A percentile compares a stretch with the other conserved stretches of the same genome.
phyloP scores from a whole-genome alignment of 495 filamentous ascomycete species.

The Aspergillus sclerotioniger region DNA sequence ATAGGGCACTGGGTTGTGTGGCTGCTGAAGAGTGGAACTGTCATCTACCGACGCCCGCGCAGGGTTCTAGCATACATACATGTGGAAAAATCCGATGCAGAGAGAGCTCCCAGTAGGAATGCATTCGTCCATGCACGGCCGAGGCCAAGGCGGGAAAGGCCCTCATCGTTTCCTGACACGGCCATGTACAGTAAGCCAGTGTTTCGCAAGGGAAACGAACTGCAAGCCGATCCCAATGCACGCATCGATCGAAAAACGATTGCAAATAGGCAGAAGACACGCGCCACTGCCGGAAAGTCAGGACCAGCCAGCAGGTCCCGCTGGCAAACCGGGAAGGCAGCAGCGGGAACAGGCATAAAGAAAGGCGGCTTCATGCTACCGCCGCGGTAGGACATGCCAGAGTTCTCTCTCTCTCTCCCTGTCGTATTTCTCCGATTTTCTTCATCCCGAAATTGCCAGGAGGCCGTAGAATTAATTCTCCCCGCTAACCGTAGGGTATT shows the following conservation, averaged over 20 bases:
- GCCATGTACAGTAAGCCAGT: background rate
- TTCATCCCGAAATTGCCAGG: no score
- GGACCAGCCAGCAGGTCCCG: background rate
- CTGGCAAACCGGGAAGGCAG: slow-evolving; percentile 4
- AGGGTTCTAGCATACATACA: slow-evolving; percentile 3
- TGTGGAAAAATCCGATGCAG: background rate
- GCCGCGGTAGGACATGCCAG: background rate
- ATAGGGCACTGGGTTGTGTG: background rate
- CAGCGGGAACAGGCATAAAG: slow-evolving; percentile 1
- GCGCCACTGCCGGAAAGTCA: background rate
- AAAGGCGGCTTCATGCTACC: background rate
- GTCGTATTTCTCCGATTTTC: no score
- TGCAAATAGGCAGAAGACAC: background rate
- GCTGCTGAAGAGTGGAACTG: background rate
- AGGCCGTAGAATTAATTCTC: no score
- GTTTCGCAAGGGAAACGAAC: background rate
- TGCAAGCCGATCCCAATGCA: background rate
- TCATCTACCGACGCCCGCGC: background rate
- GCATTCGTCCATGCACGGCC: background rate
- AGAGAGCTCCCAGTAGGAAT: background rate
- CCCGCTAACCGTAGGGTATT: background rate
- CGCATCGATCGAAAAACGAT: background rate
- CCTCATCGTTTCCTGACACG: background rate
- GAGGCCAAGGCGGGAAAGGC: slow-evolving; percentile 2
- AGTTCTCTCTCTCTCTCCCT: no score